Evolutionary conservation across 2,329 filamentous ascomycete species (phyloP).

Genomic region (Aspergillus terreus): DNA sequence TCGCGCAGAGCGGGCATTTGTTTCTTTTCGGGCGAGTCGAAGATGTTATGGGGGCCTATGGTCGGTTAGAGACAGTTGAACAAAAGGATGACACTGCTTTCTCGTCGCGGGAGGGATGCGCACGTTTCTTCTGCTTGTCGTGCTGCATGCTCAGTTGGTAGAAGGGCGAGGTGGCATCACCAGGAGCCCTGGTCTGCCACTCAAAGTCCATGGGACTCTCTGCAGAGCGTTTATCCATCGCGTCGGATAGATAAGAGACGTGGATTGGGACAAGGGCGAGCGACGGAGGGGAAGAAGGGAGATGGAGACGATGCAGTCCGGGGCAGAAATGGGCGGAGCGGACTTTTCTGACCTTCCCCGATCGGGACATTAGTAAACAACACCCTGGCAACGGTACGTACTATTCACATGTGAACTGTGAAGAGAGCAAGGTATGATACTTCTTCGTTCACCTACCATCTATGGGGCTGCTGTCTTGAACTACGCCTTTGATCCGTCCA

Average conservation of each 20-base stretch:
- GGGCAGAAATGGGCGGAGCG: not conserved
- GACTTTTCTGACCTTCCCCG: constrained; percentile 6
- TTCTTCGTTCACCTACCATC: too few species aligned
- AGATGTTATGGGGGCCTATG: constrained; percentile 37
- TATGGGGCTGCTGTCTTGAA: too few species aligned
- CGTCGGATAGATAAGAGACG: constrained; percentile 8
- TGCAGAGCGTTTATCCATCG: constrained; percentile 37
- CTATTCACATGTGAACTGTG: not conserved
- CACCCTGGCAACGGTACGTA: not conserved
- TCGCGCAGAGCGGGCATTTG: constrained; percentile 45
- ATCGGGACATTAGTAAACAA: constrained; percentile 9
- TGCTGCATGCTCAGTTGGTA: constrained; percentile 44
- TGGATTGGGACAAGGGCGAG: not conserved
- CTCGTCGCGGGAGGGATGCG: constrained; percentile 14
- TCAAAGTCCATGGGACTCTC: constrained; percentile 52
- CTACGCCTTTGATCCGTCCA: too few species aligned
- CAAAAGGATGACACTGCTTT: not conserved
- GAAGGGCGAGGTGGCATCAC: constrained; percentile 45
- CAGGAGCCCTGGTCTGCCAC: constrained; percentile 45
- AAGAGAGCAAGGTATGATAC: too few species aligned
- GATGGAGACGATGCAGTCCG: constrained; percentile 1
- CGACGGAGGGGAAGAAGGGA: not conserved
- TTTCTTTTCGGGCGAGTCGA: constrained; percentile 49
- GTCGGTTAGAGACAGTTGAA: not conserved
- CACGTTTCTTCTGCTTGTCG: constrained; percentile 43